Base-by-base conservation (phyloP, 1,139 yeast species). In the Candida sp. region DNA sequence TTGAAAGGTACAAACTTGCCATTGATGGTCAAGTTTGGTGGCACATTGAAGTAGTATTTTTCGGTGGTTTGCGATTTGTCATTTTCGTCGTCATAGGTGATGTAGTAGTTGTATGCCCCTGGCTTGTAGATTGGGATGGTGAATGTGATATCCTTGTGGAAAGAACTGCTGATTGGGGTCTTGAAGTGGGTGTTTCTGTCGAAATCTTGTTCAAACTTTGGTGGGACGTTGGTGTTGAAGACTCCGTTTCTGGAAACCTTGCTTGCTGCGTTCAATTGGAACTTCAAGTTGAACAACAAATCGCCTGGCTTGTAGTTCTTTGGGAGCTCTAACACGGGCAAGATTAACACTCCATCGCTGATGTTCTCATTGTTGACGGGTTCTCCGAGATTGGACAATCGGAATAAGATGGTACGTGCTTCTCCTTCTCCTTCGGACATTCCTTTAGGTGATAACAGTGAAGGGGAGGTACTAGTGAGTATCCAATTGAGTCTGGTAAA, bases 141-240 rank as follows among this genome's bases (percentile, higher is more conserved):
- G 26, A 93, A 70, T 39, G 74, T 67, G 47, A 83, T 76, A 65
- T 91, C 96, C 63, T 78, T 63, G 63, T 81, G 81, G 69, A 88
- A 83, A 3, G 82, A 74, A 28, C 79, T 68, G 17, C 70, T 72
- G 28, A 84, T 69, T 45, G 81, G 75, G 49, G 68, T 67, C 47
- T 80, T 73, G 56, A 78, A 74, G 66, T 82, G 89, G 49, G 69
- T 73, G 46, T 75, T 63, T 56, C 98, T 78, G 26, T 81, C 77
- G 62, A 89, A 93, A 22, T 64, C 69, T 3, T 67, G 66, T 3
- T 63, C 61, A 9, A 60, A 56, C 9, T 62, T 59, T 3, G 76
- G 75, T 0, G 96, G 96, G n/a, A 85, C 81, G 68, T 93, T 93
- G 49, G 90, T 85, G 80, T 85, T 83, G 37, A 94, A 74, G 3